Evolutionary conservation across 495 filamentous ascomycete genomes (phyloP).

Genomic region (Aspergillus cristatus): DNA sequence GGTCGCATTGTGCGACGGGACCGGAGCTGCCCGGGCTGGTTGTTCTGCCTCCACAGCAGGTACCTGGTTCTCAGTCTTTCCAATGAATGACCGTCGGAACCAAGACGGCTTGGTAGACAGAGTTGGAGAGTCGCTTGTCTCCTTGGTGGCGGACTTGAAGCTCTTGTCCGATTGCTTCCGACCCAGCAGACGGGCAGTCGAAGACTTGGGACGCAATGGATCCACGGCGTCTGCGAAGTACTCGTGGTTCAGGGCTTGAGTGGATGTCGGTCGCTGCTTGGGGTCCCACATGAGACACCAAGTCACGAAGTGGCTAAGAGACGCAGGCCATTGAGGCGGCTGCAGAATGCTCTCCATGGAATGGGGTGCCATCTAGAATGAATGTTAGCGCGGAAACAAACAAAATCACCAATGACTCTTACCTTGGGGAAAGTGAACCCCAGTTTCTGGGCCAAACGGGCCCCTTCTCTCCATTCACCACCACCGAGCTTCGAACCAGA

Average conservation of each 20-base stretch:
- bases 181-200: slow-evolving; percentile 70
- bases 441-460: slow-evolving; percentile 83
- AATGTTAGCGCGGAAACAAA: neutral
- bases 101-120: slow-evolving; percentile 79
- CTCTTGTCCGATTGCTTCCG: slow-evolving; percentile 80
- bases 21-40: slow-evolving; percentile 26
- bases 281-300: slow-evolving; percentile 99
- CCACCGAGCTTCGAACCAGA: slow-evolving; percentile 79
- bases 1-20: slow-evolving; percentile 45
- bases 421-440: slow-evolving; percentile 96
- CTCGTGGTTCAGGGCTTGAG: slow-evolving; percentile 85
- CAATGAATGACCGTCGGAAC: slow-evolving; percentile 90
- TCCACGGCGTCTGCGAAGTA: slow-evolving; percentile 96
- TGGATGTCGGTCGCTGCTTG: slow-evolving; percentile 84
- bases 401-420: slow-evolving; percentile 8
- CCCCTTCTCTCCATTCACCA: slow-evolving; percentile 96
- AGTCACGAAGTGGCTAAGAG: slow-evolving; percentile 85
- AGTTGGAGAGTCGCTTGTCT: slow-evolving; percentile 57
- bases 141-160: slow-evolving; percentile 48
- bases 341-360: slow-evolving; percentile 92
- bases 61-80: slow-evolving; percentile 50
- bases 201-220: slow-evolving; percentile 84
- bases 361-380: slow-evolving; percentile 85
- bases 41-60: slow-evolving; percentile 29
- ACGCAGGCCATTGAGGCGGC: slow-evolving; percentile 81